phyloP scores from a whole-genome alignment of 108 stramenopile species.

The Cyclotella sp. region DNA sequence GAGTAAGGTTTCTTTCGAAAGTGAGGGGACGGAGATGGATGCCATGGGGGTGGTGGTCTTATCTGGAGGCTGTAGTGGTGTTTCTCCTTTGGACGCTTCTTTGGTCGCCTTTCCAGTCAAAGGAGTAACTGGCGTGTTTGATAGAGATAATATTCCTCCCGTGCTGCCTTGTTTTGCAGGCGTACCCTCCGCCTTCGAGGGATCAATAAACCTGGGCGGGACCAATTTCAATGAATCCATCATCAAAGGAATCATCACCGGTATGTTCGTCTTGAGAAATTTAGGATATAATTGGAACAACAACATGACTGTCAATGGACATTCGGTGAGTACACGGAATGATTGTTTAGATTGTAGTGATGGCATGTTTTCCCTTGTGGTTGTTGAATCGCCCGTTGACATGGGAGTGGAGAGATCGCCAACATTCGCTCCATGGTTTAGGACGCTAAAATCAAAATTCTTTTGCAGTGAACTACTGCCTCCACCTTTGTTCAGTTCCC shows the following conservation, averaged over 20 bases:
- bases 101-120: not conserved
- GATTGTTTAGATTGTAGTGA: conserved; percentile 65
- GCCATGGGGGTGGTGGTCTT: conserved; percentile 1
- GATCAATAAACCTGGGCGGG: conserved; percentile 55
- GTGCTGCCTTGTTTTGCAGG: not conserved
- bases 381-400: not conserved
- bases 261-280: conserved; percentile 79
- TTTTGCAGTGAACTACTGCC: conserved; percentile 5
- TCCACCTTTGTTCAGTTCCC: conserved; percentile 10
- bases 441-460: conserved; percentile 1
- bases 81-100: not conserved
- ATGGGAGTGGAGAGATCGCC: conserved; percentile 8
- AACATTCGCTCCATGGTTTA: conserved; percentile 1
- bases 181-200: conserved; percentile 20
- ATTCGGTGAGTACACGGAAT: conserved; percentile 90
- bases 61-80: conserved; percentile 13
- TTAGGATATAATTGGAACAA: conserved; percentile 93
- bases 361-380: not conserved
- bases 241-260: conserved; percentile 87
- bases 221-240: conserved; percentile 86
- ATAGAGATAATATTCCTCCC: no score
- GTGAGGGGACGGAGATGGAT: not conserved
- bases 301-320: conserved; percentile 91
- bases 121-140: not conserved
- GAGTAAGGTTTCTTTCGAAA: not conserved